Evolutionary conservation across 805 yeast species (phyloP).

Genomic region (Candida ponderosae): DNA sequence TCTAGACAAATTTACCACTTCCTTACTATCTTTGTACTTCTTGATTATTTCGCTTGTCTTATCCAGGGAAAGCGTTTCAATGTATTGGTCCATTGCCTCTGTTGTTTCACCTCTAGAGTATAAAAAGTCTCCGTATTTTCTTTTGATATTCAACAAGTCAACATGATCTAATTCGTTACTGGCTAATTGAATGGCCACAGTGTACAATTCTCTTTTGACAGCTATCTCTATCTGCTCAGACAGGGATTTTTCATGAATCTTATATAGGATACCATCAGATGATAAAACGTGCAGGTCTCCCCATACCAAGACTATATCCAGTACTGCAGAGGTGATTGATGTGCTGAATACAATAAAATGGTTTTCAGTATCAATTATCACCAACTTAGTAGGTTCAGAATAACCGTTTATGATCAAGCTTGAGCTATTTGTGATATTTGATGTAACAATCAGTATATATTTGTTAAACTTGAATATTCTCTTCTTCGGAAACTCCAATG

Average conservation of each 20-base stretch:
- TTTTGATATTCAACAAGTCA: constrained; percentile 34
- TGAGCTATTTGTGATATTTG: constrained; percentile 28
- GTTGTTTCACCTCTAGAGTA: constrained; percentile 58
- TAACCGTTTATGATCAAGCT: constrained; percentile 23
- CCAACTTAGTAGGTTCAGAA: constrained; percentile 42
- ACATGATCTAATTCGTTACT: constrained; percentile 18
- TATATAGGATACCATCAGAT: constrained; percentile 68
- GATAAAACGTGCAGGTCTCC: constrained; percentile 54
- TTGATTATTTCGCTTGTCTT: constrained; percentile 73
- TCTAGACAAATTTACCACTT: constrained; percentile 52
- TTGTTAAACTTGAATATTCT: constrained; percentile 41
- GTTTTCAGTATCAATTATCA: constrained; percentile 63
- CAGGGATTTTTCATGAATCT: constrained; percentile 56
- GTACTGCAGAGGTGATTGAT: constrained; percentile 58
- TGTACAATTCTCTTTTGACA: constrained; percentile 60
- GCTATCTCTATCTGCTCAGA: constrained; percentile 64
- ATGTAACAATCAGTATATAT: constrained; percentile 54
- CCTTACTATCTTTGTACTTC: constrained; percentile 70
- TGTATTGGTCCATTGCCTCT: constrained; percentile 69
- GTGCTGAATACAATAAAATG: constrained; percentile 64
- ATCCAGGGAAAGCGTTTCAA: constrained; percentile 44
- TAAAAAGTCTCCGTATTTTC: constrained; percentile 63
- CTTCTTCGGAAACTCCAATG: constrained; percentile 50
- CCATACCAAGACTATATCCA: constrained; percentile 50
- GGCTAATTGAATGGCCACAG: constrained; percentile 68